These are phyloP conservation scores for Hebeloma cylindrosporum DNA, from an alignment of 768 basidiomycete species.

Conservation along the genomic window DNA sequence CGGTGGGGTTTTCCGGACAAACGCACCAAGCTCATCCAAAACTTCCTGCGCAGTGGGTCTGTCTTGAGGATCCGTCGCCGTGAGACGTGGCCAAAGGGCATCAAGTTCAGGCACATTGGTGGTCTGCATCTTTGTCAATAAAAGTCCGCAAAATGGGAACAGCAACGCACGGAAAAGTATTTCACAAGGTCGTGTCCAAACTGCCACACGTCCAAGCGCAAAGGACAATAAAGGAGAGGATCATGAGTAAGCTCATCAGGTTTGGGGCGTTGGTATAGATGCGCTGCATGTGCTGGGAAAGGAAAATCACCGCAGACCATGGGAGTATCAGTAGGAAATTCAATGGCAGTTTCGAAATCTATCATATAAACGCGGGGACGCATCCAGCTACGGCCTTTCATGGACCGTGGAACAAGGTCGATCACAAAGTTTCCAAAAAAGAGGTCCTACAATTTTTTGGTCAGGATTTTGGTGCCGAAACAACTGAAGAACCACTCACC, in stretches of 20 bases:
- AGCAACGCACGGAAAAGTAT: background rate
- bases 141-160: background rate
- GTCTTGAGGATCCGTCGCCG: background rate
- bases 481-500: background rate
- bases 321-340: slow-evolving; percentile 3
- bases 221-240: slow-evolving; percentile 10
- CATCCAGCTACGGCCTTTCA: background rate
- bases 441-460: slow-evolving; percentile 3
- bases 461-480: background rate
- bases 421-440: slow-evolving; percentile 10
- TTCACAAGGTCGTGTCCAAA: slow-evolving; percentile 4
- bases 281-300: background rate
- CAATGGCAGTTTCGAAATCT: slow-evolving; percentile 16
- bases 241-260: slow-evolving; percentile 4
- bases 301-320: background rate
- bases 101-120: background rate
- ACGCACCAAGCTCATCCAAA: background rate
- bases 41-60: background rate
- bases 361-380: slow-evolving; percentile 14
- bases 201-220: slow-evolving; percentile 16
- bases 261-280: background rate
- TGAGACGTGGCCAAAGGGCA: background rate
- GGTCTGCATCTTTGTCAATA: background rate
- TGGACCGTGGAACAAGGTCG: slow-evolving; percentile 9
- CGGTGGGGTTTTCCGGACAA: background rate